Percentiles rank a stretch among this genome's conserved stretches.
Evolutionary conservation across 108 stramenopile genomes (phyloP).

Genomic region (Ochromonas danica): DNA sequence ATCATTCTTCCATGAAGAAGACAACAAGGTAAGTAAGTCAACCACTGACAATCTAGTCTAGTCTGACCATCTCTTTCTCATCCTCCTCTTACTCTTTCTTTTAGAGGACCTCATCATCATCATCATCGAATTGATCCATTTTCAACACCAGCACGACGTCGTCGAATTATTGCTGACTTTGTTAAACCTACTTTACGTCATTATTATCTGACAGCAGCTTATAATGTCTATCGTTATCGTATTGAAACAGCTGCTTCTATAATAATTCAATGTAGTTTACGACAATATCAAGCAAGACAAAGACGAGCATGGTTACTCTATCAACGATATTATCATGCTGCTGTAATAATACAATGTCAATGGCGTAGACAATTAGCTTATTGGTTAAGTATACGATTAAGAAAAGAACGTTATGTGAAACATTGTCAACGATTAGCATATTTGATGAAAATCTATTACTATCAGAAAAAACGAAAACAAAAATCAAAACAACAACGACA

Average conservation of each 20-base stretch:
- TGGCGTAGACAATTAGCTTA: neutral
- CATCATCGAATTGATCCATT: neutral
- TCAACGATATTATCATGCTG: neutral
- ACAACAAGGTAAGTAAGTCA: too few species aligned
- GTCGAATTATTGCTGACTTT: constrained; percentile 28
- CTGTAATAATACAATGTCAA: neutral
- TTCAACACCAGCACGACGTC: constrained; percentile 29
- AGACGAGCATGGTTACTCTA: neutral
- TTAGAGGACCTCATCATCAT: neutral
- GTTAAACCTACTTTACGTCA: neutral
- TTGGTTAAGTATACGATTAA: neutral
- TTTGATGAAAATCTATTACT: too few species aligned
- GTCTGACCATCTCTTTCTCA: too few species aligned
- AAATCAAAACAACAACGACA: too few species aligned
- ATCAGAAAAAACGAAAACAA: too few species aligned
- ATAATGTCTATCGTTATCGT: constrained; percentile 19
- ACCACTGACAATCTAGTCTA: too few species aligned
- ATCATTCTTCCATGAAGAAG: too few species aligned
- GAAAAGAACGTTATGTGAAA: too few species aligned
- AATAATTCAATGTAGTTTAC: constrained; percentile 7
- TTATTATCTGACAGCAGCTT: neutral
- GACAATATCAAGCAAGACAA: neutral
- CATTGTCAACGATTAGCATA: too few species aligned
- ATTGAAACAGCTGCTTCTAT: constrained; percentile 1
- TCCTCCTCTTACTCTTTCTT: too few species aligned